Evolutionary conservation across 176 grass and related monocot species (phyloP).

Genomic region (Dactylis glomerata): DNA sequence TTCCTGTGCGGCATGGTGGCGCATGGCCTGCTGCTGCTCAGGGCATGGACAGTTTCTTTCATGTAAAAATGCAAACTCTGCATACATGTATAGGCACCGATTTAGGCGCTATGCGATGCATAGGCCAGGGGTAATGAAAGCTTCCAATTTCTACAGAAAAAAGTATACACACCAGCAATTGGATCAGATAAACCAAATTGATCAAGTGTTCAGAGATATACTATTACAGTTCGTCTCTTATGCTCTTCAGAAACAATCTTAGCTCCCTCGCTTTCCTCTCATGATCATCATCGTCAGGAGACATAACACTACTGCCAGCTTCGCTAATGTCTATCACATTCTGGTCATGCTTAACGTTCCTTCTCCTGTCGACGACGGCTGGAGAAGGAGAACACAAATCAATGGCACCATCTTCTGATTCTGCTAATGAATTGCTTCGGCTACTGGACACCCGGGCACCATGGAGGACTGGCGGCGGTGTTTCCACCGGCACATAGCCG

Average conservation of each 20-base stretch:
- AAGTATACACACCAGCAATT: background rate
- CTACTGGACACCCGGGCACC: background rate
- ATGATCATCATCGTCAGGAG: background rate
- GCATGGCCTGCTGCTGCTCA: slow-evolving; percentile 55
- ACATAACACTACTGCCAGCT: background rate
- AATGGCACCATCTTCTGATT: slow-evolving; percentile 22
- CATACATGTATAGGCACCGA: background rate
- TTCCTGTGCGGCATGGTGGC: slow-evolving; percentile 65
- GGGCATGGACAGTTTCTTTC: slow-evolving; percentile 30
- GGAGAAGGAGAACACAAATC: slow-evolving; percentile 54
- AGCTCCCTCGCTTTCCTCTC: slow-evolving; percentile 23
- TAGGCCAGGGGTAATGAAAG: background rate
- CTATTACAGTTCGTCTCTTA: slow-evolving; percentile 44
- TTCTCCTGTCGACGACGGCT: background rate
- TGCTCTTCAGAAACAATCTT: slow-evolving; percentile 32
- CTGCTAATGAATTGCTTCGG: background rate
- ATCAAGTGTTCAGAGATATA: slow-evolving; percentile 24
- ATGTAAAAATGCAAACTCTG: background rate
- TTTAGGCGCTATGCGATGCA: background rate
- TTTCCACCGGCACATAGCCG: slow-evolving; percentile 34
- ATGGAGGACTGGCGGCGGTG: background rate
- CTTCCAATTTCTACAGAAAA: background rate
- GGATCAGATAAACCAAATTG: background rate
- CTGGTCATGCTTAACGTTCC: background rate
- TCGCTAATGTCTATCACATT: slow-evolving; percentile 18